Evolutionary conservation across 2,329 filamentous ascomycete genomes (phyloP), one percentile per base, ranked within the genome.

Genomic region (Cercospora sojina): DNA sequence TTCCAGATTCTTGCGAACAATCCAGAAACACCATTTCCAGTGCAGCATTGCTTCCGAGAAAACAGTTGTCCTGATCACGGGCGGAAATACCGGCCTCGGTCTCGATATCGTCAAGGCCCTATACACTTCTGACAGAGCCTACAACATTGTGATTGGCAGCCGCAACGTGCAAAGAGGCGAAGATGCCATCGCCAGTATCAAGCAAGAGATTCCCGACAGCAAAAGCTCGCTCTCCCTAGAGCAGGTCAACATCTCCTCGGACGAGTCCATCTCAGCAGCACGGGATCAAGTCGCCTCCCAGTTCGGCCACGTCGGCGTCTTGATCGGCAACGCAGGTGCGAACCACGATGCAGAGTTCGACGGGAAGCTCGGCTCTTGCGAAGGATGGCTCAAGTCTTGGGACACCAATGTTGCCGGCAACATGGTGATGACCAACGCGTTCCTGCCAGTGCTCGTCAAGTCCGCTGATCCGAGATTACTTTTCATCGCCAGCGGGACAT

Each of bases 321-420:
- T 88, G 0, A 74, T 88, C 65, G 88, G 88, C 76, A 88, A 88
- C 62, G 86, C 83, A 0, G 86, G 83, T 27, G 80, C 76, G 32
- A 72, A 73, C n/a, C 82, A 83, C 69, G 84, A 87, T 65, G 25
- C 23, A 3, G 67, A 79, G 4, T 72, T 78, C 3, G 23, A 65
- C 13, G 73, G 74, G 27, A 68, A 75, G 9, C 67, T 76, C 18
- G 73, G 69, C 3, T 71, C 78, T n/a, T 78, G 80, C 56, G 76
- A 78, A 63, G 75, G 72, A 41, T 81, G 75, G 72, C 73, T 79
- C 58, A 73, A 71, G 47, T 62, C 74, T 10, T 81, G 79, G 75
- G 74, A 77, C 53, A 69, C 77, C 64, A 82, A 82, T 65, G 77
- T 80, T 6, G 70, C 76, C 8, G 77, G 77, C 12, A 80, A 79